These are phyloP conservation scores for Dalbergia cultrata DNA, from an alignment of 306 rosid species.

Conservation along the genomic window DNA sequence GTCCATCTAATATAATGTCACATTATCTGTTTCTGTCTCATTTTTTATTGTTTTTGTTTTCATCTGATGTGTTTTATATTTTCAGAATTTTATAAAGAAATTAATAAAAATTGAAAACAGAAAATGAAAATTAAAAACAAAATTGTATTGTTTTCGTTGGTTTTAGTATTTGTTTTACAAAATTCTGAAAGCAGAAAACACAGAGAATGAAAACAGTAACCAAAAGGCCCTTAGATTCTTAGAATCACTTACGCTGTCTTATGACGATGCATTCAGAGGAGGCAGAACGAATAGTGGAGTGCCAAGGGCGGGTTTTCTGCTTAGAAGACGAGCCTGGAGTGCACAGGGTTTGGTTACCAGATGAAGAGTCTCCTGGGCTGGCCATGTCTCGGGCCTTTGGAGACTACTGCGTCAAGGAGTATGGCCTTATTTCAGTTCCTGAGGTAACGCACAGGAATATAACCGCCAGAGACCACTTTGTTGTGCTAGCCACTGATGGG, in stretches of 20 bases:
- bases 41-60: too few relatives aligned
- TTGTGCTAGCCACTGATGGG: constrained; percentile 96
- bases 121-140: too few relatives aligned
- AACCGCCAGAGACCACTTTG: constrained; percentile 72
- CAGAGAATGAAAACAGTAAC: too few relatives aligned
- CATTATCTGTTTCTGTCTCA: not conserved
- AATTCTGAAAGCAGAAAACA: too few relatives aligned
- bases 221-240: too few relatives aligned
- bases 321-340: constrained; percentile 86
- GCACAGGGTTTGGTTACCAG: constrained; percentile 83
- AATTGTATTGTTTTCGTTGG: too few relatives aligned
- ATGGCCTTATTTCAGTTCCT: constrained; percentile 89
- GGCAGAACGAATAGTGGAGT: constrained; percentile 81
- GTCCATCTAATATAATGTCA: not conserved
- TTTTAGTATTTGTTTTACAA: too few relatives aligned
- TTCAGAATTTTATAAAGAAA: too few relatives aligned
- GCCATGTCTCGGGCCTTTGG: constrained; percentile 98
- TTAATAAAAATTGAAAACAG: too few relatives aligned
- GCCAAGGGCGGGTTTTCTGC: constrained; percentile 84
- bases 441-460: constrained; percentile 80
- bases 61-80: too few relatives aligned
- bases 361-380: constrained; percentile 77
- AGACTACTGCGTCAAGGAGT: constrained; percentile 79
- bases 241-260: too few relatives aligned
- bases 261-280: constrained; percentile 63